Base-by-base conservation (phyloP, 2,329 filamentous ascomycete species). In the Ophiocordyceps camponoti-rufipedis region DNA sequence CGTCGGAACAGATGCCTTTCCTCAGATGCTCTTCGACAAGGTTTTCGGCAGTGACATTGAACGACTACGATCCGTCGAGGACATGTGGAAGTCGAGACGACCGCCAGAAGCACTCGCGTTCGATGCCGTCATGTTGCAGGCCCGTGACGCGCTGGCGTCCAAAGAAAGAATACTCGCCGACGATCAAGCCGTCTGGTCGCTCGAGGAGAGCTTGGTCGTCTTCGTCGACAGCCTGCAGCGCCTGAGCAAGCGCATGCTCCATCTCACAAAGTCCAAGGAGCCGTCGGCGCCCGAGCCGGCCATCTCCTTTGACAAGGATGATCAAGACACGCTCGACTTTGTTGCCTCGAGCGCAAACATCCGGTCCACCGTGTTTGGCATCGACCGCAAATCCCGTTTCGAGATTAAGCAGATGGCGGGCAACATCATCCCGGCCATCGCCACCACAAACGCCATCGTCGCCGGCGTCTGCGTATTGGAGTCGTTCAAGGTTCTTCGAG, bases 341-440 rank as follows among this genome's bases (percentile, higher is more conserved):
- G 91, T 98, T 7, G 76, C 87, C 1, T 79, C 91, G 1, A 85
- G 82, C 53, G 86, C 89, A 29, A 98, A 98, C 56, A 75, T 98
- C 23, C 78, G 91, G 41, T 91, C 89, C 1, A 70, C 76, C 23
- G 72, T 94, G n/a, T 98, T 98, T 57, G 82, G 80, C 46, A 94
- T 98, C 47, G 83, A 89, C 45, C 66, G 70, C 5, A 89, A 86
- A 60, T 94, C 87, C 19, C 86, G 93, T 48, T 98, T 96, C 57
- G 88, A 96, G 58, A 88, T 91, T 55, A 98, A 98, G 66, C 84
- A 98, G 64, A 98, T 96, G 89, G 91, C 91, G 4, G 91, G 91
- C 45, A 98, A 98, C 59, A 98, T 98, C 55, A 98, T 98, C 49
- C 91, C 91, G 1, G 91, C 91, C 2, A 98, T 98, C 58, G 91